Base-by-base conservation (phyloP, 257 asterid genomes). In the Rubia yunnanensis region DNA sequence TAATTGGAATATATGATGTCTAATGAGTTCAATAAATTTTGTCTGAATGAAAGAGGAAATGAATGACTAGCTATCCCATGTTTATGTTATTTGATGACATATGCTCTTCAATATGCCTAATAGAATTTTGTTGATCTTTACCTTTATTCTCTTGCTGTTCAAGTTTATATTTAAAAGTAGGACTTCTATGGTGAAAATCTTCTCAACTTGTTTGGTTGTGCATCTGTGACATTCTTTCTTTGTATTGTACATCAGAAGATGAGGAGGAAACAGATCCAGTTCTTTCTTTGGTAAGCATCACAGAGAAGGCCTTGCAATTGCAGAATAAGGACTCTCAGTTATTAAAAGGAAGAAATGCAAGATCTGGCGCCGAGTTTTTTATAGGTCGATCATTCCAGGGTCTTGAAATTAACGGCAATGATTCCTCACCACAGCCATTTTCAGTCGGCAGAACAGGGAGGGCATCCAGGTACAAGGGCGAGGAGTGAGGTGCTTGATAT, bases 351-450 rank as follows among this genome's bases (percentile, higher is more conserved):
- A 72, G 80, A 73, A 70, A 52, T 57, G 86, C 96, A 0, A 86
- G 78, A 64, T 78, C 95, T 4, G 98, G 96, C 56, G 98, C 96
- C 9, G 98, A 92, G 74, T 92, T 57, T 72, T 88, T 92, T 62
- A 95, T 88, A 1, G 52, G 81, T 63, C 86, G 98, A 67, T 81
- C 96, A 15, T 87, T 79, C 74, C 96, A 86, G 2, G 98, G 96
- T 65, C 92, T 92, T 23, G 92, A 92, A 67, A 81, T 86, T 62
- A 79, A 79, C 36, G 69, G 72, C 66, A 64, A 53, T 14, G 73
- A 72, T 38, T 60, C 80, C 49, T 56, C 58, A 0, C 83, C 91
- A 0, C 87, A 79, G 70, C 75, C 84, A 10, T 82, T 82, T 76
- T 80, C 84, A 57, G 63, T 83, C 3, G 98, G 98, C 70, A 81